phyloP scores from a whole-genome alignment of 2,329 filamentous ascomycete species.

The Paecilomyces niveus region DNA sequence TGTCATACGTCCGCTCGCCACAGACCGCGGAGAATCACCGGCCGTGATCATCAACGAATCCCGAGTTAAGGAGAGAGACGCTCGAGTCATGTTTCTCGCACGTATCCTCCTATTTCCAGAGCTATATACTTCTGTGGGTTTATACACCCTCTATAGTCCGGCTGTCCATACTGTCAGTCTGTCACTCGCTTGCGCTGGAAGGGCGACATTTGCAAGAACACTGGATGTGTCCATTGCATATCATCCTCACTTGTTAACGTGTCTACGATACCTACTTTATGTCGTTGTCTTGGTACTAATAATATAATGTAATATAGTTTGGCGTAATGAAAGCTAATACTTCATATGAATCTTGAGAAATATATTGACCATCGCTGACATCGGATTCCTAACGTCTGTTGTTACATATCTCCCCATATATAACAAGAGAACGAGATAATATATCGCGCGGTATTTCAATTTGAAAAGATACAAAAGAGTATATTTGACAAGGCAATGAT shows the following conservation, averaged over 20 bases:
- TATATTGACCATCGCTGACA: no score
- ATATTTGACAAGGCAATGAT: no score
- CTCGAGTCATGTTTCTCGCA: not conserved
- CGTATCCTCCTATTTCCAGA: not conserved
- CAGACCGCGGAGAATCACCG: not conserved
- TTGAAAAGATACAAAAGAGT: no score
- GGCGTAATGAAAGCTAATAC: no score
- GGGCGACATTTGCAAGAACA: not conserved
- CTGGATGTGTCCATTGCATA: not conserved
- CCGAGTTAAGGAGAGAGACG: not conserved
- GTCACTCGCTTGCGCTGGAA: not conserved
- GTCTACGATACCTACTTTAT: not conserved
- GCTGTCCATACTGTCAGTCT: not conserved
- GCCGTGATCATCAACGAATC: not conserved
- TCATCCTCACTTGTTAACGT: no score
- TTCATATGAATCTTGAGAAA: no score
- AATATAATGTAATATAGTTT: not conserved
- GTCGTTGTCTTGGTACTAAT: not conserved
- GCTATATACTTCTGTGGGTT: not conserved
- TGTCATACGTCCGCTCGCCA: not conserved
- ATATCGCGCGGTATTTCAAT: no score
- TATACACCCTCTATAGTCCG: not conserved
- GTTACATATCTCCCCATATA: no score
- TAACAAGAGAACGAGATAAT: no score
- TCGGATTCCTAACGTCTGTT: no score